Evolutionary conservation across 345 rosid species (phyloP).

Genomic region (Arabis alpina): DNA sequence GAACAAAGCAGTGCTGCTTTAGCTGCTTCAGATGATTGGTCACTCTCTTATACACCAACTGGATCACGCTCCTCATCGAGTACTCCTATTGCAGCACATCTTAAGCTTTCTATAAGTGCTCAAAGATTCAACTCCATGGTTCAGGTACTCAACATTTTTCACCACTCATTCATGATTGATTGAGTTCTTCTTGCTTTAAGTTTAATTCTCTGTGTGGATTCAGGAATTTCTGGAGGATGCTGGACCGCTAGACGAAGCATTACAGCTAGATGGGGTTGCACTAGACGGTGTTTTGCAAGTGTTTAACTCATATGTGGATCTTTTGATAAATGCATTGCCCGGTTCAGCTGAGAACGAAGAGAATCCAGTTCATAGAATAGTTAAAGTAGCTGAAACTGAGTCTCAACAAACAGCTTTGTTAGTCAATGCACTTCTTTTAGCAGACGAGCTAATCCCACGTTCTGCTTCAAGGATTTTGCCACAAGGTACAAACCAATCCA

Average conservation of each 20-base stretch:
- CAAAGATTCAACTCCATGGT: conserved; percentile 77
- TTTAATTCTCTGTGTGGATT: conserved; percentile 10
- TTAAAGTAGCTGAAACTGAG: conserved; percentile 78
- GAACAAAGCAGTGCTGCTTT: conserved; percentile 79
- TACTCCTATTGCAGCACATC: conserved; percentile 49
- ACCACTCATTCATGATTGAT: not conserved
- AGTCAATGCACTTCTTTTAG: conserved; percentile 80
- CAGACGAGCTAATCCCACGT: conserved; percentile 87
- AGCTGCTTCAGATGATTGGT: conserved; percentile 90
- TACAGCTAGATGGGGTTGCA: conserved; percentile 74
- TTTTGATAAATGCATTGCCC: conserved; percentile 80
- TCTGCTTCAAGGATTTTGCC: conserved; percentile 75
- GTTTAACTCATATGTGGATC: conserved; percentile 67
- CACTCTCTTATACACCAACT: conserved; percentile 57
- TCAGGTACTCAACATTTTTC: conserved; percentile 56
- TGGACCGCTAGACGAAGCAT: conserved; percentile 71
- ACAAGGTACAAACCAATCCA: conserved; percentile 53
- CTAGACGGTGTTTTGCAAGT: conserved; percentile 80
- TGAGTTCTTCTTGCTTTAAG: not conserved
- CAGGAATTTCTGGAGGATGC: conserved; percentile 87
- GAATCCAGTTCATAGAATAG: conserved; percentile 59
- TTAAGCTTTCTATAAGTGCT: conserved; percentile 81
- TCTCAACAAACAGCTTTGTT: conserved; percentile 82
- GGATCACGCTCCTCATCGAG: conserved; percentile 60
- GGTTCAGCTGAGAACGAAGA: conserved; percentile 80